These are phyloP conservation scores for Kazachstania psychrophila DNA, from an alignment of 805 yeast genomes.

Conservation along the genomic window DNA sequence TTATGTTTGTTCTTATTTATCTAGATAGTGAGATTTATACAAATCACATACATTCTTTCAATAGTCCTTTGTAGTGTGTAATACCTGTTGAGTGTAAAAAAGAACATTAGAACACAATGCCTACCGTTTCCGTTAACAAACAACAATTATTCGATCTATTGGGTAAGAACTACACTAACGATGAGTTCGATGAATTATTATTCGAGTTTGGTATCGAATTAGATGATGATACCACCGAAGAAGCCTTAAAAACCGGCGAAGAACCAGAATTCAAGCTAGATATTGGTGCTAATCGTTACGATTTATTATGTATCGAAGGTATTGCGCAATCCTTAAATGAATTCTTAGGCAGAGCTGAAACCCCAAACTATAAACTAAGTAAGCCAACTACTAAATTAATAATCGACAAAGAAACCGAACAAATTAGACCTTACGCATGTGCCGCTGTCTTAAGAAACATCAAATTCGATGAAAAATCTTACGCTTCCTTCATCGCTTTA, in stretches of 20 bases:
- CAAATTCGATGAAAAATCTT: conserved; percentile 70
- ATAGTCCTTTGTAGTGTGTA: too few species aligned
- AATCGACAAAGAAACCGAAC: conserved; percentile 63
- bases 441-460: conserved; percentile 87
- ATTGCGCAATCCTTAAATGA: conserved; percentile 91
- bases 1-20: too few species aligned
- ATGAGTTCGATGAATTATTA: conserved; percentile 94
- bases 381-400: conserved; percentile 61
- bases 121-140: conserved; percentile 93
- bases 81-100: too few species aligned
- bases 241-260: conserved; percentile 36
- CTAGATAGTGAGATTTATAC: too few species aligned
- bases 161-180: conserved; percentile 62
- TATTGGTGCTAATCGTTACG: conserved; percentile 97
- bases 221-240: conserved; percentile 91
- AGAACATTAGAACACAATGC: too few species aligned
- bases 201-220: conserved; percentile 96
- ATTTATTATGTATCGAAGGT: conserved; percentile 96
- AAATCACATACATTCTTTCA: too few species aligned
- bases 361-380: conserved; percentile 59
- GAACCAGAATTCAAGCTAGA: conserved; percentile 94
- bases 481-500: conserved; percentile 88
- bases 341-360: conserved; percentile 58
- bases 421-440: conserved; percentile 86
- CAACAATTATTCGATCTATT: conserved; percentile 79